Conservation (phyloP, 192 early-diverging fungal genomes). For the Paraglomus brasilianum region DNA sequence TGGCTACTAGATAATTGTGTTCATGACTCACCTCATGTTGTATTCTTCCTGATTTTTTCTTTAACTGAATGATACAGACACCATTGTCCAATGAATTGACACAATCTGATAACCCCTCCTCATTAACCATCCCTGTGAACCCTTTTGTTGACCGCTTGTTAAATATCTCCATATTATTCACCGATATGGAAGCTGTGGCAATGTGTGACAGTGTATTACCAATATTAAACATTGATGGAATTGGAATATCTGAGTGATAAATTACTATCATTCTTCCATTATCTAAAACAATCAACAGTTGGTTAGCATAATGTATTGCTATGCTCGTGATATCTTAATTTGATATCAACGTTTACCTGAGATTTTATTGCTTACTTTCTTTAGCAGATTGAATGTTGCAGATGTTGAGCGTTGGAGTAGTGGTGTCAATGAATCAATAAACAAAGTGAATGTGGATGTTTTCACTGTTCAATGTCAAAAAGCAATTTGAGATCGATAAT, state of each 20-base stretch:
- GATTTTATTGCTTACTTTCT: background rate
- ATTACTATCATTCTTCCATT: slow-evolving; percentile 34
- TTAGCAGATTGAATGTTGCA: slow-evolving; percentile 14
- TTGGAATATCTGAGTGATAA: slow-evolving; percentile 44
- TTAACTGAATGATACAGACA: slow-evolving; percentile 42
- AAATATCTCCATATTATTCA: slow-evolving; percentile 38
- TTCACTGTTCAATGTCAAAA: background rate
- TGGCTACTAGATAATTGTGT: background rate
- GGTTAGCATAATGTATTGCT: background rate
- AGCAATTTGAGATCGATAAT: no score
- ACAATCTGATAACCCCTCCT: slow-evolving; percentile 33
- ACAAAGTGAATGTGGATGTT: background rate
- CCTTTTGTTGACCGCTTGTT: slow-evolving; percentile 32
- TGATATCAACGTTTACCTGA: background rate
- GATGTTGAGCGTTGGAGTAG: slow-evolving; percentile 8
- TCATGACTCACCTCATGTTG: slow-evolving; percentile 36
- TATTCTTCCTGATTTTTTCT: slow-evolving; percentile 44
- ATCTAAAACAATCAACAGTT: background rate
- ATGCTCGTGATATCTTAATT: background rate
- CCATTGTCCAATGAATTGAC: slow-evolving; percentile 37
- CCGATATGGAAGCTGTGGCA: slow-evolving; percentile 35
- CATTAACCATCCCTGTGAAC: slow-evolving; percentile 4
- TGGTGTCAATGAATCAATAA: slow-evolving; percentile 27
- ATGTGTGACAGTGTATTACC: slow-evolving; percentile 37
- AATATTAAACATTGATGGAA: slow-evolving; percentile 22